phyloP scores from a whole-genome alignment of 2,329 filamentous ascomycete species.

The Cordyceps cicadae region DNA sequence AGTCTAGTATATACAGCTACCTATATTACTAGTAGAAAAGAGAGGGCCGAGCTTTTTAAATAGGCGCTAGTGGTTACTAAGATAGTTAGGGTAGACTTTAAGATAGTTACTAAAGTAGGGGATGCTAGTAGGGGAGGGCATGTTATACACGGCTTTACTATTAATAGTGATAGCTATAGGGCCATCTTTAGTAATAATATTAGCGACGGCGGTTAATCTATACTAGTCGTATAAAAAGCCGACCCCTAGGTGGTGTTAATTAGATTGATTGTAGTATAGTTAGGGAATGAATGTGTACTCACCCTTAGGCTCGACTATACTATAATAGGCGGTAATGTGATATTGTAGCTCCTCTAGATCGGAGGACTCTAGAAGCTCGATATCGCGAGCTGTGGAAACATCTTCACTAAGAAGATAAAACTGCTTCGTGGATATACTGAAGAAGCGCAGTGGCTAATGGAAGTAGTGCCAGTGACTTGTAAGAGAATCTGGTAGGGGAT shows the following conservation, averaged over 20 bases:
- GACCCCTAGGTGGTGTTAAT: slow-evolving; percentile 26
- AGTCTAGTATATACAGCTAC: slow-evolving; percentile 39
- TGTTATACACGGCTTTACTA: slow-evolving; percentile 37
- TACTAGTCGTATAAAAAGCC: slow-evolving; percentile 25
- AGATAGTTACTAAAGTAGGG: slow-evolving; percentile 46
- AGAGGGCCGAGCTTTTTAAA: slow-evolving; percentile 45
- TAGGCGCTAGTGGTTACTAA: slow-evolving; percentile 47
- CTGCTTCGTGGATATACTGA: slow-evolving; percentile 27
- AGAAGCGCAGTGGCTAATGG: neutral
- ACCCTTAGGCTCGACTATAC: slow-evolving; percentile 35
- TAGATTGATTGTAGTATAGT: neutral
- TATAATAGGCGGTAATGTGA: slow-evolving; percentile 33
- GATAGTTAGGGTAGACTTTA: slow-evolving; percentile 48
- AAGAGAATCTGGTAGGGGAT: neutral
- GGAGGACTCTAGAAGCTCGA: slow-evolving; percentile 28
- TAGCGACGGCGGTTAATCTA: slow-evolving; percentile 25
- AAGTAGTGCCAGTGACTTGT: too few species aligned
- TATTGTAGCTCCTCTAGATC: slow-evolving; percentile 31
- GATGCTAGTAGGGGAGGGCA: slow-evolving; percentile 41
- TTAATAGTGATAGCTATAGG: slow-evolving; percentile 39
- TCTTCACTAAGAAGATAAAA: slow-evolving; percentile 37
- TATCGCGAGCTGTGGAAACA: slow-evolving; percentile 25
- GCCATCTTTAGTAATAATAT: slow-evolving; percentile 25
- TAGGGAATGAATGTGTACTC: slow-evolving; percentile 8
- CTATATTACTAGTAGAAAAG: slow-evolving; percentile 44